Evolutionary conservation across 306 rosid genomes (phyloP).

Genomic region (Parietaria judaica): DNA sequence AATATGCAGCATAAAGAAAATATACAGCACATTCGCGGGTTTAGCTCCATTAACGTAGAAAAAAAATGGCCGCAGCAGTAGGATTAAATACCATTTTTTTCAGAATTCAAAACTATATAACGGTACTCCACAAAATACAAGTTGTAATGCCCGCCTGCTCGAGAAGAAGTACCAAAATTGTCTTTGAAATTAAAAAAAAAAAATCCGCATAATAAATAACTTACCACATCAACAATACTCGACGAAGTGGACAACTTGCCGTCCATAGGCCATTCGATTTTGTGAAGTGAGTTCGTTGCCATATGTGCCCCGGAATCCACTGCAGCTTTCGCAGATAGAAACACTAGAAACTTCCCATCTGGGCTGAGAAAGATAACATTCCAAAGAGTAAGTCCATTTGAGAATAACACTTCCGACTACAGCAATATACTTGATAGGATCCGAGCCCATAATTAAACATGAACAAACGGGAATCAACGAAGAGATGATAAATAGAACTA

Average conservation of each 20-base stretch:
- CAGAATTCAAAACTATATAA: too few species aligned
- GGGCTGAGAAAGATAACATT: slow-evolving; percentile 46
- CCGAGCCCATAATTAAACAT: too few species aligned
- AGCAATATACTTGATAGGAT: background rate
- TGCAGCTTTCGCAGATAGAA: slow-evolving; percentile 61
- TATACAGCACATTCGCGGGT: too few species aligned
- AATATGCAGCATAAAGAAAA: too few species aligned
- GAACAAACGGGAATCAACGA: too few species aligned
- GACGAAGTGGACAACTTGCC: slow-evolving; percentile 28
- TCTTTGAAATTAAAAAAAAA: background rate
- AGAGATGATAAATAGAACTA: too few species aligned
- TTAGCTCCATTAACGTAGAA: too few species aligned
- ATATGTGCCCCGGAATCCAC: slow-evolving; percentile 82
- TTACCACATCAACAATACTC: slow-evolving; percentile 56
- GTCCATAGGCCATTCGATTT: slow-evolving; percentile 66
- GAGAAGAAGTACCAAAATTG: background rate
- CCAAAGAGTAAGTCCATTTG: slow-evolving; percentile 5
- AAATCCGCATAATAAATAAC: slow-evolving; percentile 8
- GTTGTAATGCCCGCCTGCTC: background rate
- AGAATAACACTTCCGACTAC: background rate
- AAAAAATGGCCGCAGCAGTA: too few species aligned
- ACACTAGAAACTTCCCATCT: slow-evolving; percentile 63
- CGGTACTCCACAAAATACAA: too few species aligned
- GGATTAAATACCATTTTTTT: too few species aligned
- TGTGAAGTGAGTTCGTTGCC: slow-evolving; percentile 82